Evolutionary conservation across 1,139 yeast species (phyloP).

Genomic region (Sugiyamaella xylanicola): DNA sequence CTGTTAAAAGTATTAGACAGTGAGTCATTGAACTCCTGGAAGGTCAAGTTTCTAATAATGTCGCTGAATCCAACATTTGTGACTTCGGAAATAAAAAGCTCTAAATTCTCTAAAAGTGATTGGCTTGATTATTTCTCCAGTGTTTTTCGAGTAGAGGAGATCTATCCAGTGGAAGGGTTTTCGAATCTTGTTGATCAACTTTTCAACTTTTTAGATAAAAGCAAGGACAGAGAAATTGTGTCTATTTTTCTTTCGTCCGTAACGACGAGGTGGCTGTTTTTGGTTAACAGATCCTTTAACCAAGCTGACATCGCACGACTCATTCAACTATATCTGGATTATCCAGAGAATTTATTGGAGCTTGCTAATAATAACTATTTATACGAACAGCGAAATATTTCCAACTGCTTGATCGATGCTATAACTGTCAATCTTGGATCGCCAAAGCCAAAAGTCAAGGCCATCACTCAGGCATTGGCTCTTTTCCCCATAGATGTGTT

Average conservation of each 20-base stretch:
- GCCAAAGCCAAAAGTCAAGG: conserved; percentile 1
- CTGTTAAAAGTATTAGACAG: not conserved
- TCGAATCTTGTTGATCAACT: conserved; percentile 25
- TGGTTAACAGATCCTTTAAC: conserved; percentile 29
- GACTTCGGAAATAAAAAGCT: not conserved
- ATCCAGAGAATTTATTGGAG: conserved; percentile 22
- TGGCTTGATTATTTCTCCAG: conserved; percentile 27
- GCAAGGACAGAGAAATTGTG: conserved; percentile 19
- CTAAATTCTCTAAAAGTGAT: not conserved
- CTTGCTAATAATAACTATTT: conserved; percentile 29
- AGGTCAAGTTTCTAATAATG: conserved; percentile 25
- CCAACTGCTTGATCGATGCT: conserved; percentile 24
- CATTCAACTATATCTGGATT: conserved; percentile 25
- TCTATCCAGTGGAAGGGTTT: conserved; percentile 25
- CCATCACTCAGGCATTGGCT: conserved; percentile 15
- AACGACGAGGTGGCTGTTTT: conserved; percentile 34
- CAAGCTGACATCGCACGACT: conserved; percentile 26
- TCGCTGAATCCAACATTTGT: conserved; percentile 18
- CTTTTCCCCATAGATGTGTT: conserved; percentile 28
- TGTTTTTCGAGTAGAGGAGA: conserved; percentile 32
- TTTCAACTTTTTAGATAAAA: conserved; percentile 22
- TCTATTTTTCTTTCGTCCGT: conserved; percentile 25
- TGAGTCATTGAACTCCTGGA: conserved; percentile 19
- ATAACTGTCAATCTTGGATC: conserved; percentile 17
- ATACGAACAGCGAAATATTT: conserved; percentile 31